A percentile compares a stretch with the other conserved stretches of the same genome.
Conservation (phyloP, 352 stramenopile genomes). For the Phytopythium kandeliae region DNA sequence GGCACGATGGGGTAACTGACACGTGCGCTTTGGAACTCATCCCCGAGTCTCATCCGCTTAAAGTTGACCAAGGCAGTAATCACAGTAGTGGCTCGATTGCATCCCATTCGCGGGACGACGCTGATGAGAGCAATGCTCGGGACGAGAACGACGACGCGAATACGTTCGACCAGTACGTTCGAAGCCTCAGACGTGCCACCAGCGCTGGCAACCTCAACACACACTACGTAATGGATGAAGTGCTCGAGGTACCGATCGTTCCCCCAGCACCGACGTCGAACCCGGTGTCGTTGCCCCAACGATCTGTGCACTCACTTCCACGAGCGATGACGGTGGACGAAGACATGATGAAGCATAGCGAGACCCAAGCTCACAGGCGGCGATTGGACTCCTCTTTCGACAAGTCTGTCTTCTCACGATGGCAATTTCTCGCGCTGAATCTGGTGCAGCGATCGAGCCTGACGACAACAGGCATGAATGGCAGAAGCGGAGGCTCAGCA, state of each 20-base stretch:
- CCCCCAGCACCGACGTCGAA: background rate
- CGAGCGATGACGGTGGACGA: conserved; percentile 5
- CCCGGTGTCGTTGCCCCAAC: background rate
- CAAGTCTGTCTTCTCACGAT: conserved; percentile 31
- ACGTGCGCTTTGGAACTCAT: background rate
- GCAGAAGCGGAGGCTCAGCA: conserved; percentile 1
- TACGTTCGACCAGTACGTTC: conserved; percentile 1
- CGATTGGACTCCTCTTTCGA: background rate
- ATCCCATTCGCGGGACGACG: background rate
- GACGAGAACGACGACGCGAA: conserved; percentile 5
- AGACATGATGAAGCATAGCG: conserved; percentile 1
- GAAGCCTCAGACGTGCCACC: conserved; percentile 7
- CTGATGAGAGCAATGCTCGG: background rate
- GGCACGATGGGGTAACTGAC: background rate
- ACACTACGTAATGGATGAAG: background rate
- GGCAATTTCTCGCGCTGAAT: conserved; percentile 60
- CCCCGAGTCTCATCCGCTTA: background rate
- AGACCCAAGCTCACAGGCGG: conserved; percentile 20
- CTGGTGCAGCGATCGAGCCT: conserved; percentile 31
- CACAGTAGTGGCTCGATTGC: background rate
- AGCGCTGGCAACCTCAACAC: conserved; percentile 23
- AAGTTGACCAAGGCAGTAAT: background rate
- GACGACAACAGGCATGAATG: conserved; percentile 20
- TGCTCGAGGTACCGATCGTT: background rate
- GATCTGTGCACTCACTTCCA: background rate